phyloP scores from a whole-genome alignment of 257 asterid species.

The Cordia subcordata region DNA sequence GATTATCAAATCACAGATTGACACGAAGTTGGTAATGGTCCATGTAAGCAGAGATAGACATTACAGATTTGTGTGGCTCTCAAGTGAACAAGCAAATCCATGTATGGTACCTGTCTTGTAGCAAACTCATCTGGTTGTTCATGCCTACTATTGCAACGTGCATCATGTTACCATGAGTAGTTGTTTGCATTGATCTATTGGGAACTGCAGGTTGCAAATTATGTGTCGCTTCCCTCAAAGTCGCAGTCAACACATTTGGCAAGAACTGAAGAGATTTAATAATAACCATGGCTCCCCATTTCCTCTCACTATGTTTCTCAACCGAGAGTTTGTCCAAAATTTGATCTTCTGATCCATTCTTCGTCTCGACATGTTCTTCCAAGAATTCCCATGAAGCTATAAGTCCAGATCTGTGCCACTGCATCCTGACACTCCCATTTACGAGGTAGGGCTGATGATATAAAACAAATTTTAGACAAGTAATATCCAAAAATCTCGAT shows the following conservation, averaged over 20 bases:
- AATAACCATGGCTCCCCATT: constrained; percentile 98
- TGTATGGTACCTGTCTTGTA: constrained; percentile 79
- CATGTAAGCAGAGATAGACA: not conserved
- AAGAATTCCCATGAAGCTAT: constrained; percentile 94
- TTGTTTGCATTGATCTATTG: constrained; percentile 32
- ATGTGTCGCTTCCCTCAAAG: constrained; percentile 77
- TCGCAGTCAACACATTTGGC: constrained; percentile 77
- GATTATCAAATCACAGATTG: not conserved
- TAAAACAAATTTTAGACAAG: constrained; percentile 20
- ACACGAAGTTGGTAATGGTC: not conserved
- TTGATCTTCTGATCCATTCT: constrained; percentile 35
- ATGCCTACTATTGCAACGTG: constrained; percentile 95
- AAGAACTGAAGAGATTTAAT: constrained; percentile 86
- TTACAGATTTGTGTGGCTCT: not conserved
- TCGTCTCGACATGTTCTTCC: constrained; percentile 71
- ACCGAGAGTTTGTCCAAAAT: constrained; percentile 30
- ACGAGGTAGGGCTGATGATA: constrained; percentile 85
- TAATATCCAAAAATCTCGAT: constrained; percentile 3
- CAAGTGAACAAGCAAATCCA: constrained; percentile 1
- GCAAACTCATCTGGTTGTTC: constrained; percentile 92
- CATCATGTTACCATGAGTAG: constrained; percentile 73
- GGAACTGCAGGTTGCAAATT: constrained; percentile 33
- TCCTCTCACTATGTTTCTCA: constrained; percentile 53
- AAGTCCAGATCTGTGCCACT: constrained; percentile 99
- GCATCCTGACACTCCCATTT: constrained; percentile 98